Percentiles rank a stretch among this genome's conserved stretches.
Conservation (phyloP, 805 yeast genomes). For the Aciculoconidium aculeatum region DNA sequence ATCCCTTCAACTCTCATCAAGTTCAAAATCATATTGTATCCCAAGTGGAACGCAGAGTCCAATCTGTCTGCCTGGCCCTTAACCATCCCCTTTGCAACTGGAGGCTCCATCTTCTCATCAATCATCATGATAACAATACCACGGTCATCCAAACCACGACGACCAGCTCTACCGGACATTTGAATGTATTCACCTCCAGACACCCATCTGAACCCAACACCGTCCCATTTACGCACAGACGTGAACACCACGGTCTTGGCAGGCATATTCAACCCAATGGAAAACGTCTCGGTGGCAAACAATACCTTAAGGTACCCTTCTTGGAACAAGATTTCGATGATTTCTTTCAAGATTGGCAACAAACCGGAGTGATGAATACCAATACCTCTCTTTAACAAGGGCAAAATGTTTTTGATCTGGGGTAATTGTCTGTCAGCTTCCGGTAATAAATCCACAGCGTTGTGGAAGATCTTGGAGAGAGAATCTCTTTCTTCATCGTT, state of each 20-base stretch:
- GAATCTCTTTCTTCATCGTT: conserved; percentile 91
- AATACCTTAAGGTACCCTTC: conserved; percentile 92
- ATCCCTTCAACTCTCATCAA: conserved; percentile 96
- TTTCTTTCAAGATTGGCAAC: conserved; percentile 88
- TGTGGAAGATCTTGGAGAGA: conserved; percentile 80
- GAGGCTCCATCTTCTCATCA: conserved; percentile 99
- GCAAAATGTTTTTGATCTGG: conserved; percentile 87
- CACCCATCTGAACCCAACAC: conserved; percentile 96
- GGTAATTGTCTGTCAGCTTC: conserved; percentile 90
- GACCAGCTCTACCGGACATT: conserved; percentile 99
- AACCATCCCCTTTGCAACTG: conserved; percentile 98
- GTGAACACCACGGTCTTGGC: conserved; percentile 98
- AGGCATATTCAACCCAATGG: conserved; percentile 98
- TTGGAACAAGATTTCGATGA: conserved; percentile 92
- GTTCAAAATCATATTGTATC: conserved; percentile 95
- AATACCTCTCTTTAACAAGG: conserved; percentile 87
- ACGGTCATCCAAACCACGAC: conserved; percentile 98
- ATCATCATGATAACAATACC: conserved; percentile 99
- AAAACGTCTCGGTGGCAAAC: conserved; percentile 97
- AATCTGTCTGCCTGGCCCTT: conserved; percentile 97
- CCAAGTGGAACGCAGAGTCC: conserved; percentile 96
- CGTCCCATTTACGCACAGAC: conserved; percentile 97
- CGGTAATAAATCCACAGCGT: conserved; percentile 83
- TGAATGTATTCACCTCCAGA: conserved; percentile 99
- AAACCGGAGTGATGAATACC: conserved; percentile 98